phyloP scores from a whole-genome alignment of 2,329 filamentous ascomycete genomes.

The Talaromyces rugulosus region DNA sequence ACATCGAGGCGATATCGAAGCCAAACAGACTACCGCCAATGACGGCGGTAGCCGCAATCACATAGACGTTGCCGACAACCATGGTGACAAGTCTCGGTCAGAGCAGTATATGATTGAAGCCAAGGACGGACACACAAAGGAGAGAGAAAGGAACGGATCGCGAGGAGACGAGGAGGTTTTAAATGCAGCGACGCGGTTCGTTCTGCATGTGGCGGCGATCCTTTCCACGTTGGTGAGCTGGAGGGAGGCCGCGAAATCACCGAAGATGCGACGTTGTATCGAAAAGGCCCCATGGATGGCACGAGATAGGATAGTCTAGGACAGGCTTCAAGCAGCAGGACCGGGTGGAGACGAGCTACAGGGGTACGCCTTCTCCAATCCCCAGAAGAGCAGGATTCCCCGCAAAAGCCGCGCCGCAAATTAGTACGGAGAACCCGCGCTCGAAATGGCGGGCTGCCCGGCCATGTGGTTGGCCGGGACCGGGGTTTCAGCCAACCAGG shows the following conservation, averaged over 20 bases:
- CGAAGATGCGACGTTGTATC: not conserved
- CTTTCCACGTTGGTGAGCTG: not conserved
- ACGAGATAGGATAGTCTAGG: not conserved
- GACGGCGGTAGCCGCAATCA: slow-evolving; percentile 55
- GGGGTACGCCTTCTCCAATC: not conserved
- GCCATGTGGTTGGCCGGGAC: not conserved
- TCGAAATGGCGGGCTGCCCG: not conserved
- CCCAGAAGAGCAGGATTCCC: not conserved
- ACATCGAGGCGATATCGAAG: slow-evolving; percentile 76
- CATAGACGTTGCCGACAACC: slow-evolving; percentile 54
- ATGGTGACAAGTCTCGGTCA: slow-evolving; percentile 20
- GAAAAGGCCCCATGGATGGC: slow-evolving; percentile 1
- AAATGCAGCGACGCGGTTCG: not conserved
- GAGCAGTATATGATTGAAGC: not conserved
- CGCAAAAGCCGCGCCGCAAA: not conserved
- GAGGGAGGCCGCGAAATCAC: not conserved
- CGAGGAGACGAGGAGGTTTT: not conserved
- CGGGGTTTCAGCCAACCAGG: not conserved
- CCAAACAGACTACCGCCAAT: slow-evolving; percentile 69
- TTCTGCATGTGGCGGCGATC: not conserved
- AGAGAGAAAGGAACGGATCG: not conserved
- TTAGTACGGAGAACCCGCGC: not conserved
- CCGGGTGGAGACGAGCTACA: not conserved
- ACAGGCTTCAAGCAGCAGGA: not conserved
- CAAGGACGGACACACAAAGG: not conserved